Evolutionary conservation across 2,329 filamentous ascomycete species (phyloP), one percentile per base, ranked within the genome.

Genomic region (Cladosporium sp.): DNA sequence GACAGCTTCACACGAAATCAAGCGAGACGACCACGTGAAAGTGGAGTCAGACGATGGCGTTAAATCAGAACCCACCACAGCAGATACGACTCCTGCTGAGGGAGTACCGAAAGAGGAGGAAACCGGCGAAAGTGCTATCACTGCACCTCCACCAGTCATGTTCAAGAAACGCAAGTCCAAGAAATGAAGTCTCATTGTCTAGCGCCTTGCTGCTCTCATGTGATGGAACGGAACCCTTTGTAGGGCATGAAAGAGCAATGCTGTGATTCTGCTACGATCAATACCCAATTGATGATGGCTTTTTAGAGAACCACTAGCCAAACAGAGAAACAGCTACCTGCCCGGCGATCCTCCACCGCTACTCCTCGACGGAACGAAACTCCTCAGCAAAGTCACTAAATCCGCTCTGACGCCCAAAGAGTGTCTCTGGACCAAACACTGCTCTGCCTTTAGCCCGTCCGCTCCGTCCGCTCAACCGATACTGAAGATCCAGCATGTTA

Each of bases 111-210:
- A 48, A 20, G 5, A 40, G 12, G 44, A 48, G 37, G 44, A 58
- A 30, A 53, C 64, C 24, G 68, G 72, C 54, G 53, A 55, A 11
- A 60, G 43, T 48, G 52, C 15, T 19, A 27, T 30, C 65, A 63
- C 56, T 40, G 64, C 65, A 9, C 73, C 78, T 2, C 67, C 70
- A 6, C 74, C 79, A 0, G 77, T 89, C 2, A 73, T 89, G 3
- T 93, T 92, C 70, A 92, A 91, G 71, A 91, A 90, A 72, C 75
- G 88, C 48, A 92, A 89, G 63, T 57, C 59, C 17, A 68, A 68
- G 58, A 64, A 58, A 49, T 67, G 65, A 48, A 15, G 22, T 9
- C 9, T 27, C 5, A 27, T 27, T 9, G 22, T 5, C 4, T 27
- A 9, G 9, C 9, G 9, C 22, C 22, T 9, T 27, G 22, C 22